Evolutionary conservation across 2,329 filamentous ascomycete species (phyloP), one percentile per base, ranked within the genome.

Genomic region (Rugonectria rugulosa): DNA sequence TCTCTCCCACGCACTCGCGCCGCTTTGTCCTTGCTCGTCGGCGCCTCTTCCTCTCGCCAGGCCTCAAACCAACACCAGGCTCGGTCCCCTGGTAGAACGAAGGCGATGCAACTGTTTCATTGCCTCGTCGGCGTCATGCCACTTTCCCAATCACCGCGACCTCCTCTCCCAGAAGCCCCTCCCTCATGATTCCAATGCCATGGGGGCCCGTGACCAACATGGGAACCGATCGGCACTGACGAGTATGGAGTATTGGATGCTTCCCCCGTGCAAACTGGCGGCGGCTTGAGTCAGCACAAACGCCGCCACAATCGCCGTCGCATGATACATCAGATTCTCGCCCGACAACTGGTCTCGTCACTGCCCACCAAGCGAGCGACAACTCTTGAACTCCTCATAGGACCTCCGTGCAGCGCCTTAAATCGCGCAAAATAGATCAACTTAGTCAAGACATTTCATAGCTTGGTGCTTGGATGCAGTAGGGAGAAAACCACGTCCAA

Each of bases 391-490:
- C 26, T 36, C 20, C 19, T 27, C 27, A 23, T 38, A 41, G 29
- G 36, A 34, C 36, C 37, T 37, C 14, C 23, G 34, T 53, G 47
- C 47, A 47, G 53, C 47, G 26, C 26, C 47, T 53, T 53, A 32
- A 57, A 57, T 57, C 54, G 43, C 54, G 54, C 54, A 57, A 40
- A 38, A 26, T n/a, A 17, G 9, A 19, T 19, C 10, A 40, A 32
- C 29, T 43, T 23, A 32, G 41, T 42, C 23, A 10, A 29, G 29
- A 40, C 27, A 23, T 46, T 46, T 29, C 17, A 21, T n/a, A 48
- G n/a, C 29, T 32, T 32, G 12, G 26, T 12, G 7, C 36, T 46
- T 31, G 20, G 29, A 46, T 20, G 26, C n/a, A 24, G 31, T 11
- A 56, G 10, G 20, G 34, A 41, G 14, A 50, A 37, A 40, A 31